A percentile compares a stretch with the other conserved stretches of the same genome.
Conservation (phyloP, 257 asterid species). For the Solanum sitiens region DNA sequence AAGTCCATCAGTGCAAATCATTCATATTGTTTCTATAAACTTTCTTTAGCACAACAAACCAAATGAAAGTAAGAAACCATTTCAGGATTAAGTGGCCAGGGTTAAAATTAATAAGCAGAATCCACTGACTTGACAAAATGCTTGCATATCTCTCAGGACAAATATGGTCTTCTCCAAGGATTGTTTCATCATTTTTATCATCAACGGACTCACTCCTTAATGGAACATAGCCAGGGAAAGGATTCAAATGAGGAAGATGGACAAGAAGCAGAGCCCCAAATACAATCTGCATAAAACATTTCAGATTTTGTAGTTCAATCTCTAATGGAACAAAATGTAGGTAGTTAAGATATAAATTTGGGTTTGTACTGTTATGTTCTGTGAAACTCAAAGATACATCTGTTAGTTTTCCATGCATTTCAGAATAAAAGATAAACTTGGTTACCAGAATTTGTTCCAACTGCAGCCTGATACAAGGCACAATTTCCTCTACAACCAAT, state of each 20-base stretch:
- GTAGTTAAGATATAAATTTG: neutral
- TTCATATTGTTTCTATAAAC: neutral
- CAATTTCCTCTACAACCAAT: neutral
- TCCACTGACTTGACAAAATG: conserved; percentile 49
- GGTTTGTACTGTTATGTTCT: neutral
- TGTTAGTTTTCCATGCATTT: neutral
- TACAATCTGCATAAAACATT: conserved; percentile 37
- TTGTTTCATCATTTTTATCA: conserved; percentile 27
- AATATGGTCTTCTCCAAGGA: conserved; percentile 46
- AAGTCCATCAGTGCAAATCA: neutral
- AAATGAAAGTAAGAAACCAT: neutral
- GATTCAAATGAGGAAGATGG: conserved; percentile 59
- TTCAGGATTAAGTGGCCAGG: neutral
- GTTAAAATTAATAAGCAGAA: neutral
- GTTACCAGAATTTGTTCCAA: neutral
- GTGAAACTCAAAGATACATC: neutral
- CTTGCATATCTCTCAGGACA: conserved; percentile 75
- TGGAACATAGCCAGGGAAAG: conserved; percentile 60
- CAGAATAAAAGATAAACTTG: neutral
- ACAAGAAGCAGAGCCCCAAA: conserved; percentile 50
- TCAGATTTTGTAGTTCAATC: neutral
- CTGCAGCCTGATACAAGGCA: neutral
- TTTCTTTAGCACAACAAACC: neutral
- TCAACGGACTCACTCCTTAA: conserved; percentile 34
- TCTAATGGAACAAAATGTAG: neutral